These are phyloP conservation scores for Hapsidospora chrysogenum DNA, from an alignment of 495 filamentous ascomycete species.

Conservation along the genomic window DNA sequence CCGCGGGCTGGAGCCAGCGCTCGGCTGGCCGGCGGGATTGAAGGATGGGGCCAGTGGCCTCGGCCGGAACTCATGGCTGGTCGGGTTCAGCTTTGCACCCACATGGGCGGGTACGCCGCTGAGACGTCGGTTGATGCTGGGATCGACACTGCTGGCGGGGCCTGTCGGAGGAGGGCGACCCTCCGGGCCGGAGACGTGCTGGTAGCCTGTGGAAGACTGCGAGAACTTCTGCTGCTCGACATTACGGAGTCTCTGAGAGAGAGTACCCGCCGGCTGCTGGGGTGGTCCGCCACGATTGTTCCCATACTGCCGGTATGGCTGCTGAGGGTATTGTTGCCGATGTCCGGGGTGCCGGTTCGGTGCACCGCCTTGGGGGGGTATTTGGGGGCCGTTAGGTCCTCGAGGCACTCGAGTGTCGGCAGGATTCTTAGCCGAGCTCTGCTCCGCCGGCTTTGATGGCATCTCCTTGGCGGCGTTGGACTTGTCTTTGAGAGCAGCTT, in stretches of 20 bases:
- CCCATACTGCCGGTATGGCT: slow-evolving; percentile 14
- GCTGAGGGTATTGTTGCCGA: slow-evolving; percentile 11
- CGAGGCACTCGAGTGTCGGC: slow-evolving; percentile 12
- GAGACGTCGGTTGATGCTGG: slow-evolving; percentile 27
- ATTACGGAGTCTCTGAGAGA: slow-evolving; percentile 26
- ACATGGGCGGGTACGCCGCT: slow-evolving; percentile 27
- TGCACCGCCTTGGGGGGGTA: slow-evolving; percentile 12
- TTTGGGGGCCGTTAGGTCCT: slow-evolving; percentile 12
- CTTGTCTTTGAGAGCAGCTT: slow-evolving; percentile 19
- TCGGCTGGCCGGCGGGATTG: slow-evolving; percentile 47
- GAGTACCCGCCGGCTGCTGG: slow-evolving; percentile 15
- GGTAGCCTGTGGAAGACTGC: slow-evolving; percentile 20
- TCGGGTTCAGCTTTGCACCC: slow-evolving; percentile 61
- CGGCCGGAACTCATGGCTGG: slow-evolving; percentile 69
- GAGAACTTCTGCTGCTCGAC: slow-evolving; percentile 25
- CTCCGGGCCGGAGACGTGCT: slow-evolving; percentile 15
- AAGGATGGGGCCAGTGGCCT: slow-evolving; percentile 65
- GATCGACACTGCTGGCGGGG: slow-evolving; percentile 29
- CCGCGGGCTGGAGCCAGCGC: slow-evolving; percentile 47
- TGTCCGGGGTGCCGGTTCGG: slow-evolving; percentile 16
- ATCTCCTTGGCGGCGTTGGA: slow-evolving; percentile 16
- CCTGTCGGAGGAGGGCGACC: slow-evolving; percentile 34
- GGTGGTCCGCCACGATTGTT: slow-evolving; percentile 21
- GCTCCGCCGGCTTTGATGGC: slow-evolving; percentile 15
- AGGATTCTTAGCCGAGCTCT: slow-evolving; percentile 5